Evolutionary conservation across 495 filamentous ascomycete genomes (phyloP), one percentile per base, ranked within the genome.

Genomic region (Alectoria sarmentosa): DNA sequence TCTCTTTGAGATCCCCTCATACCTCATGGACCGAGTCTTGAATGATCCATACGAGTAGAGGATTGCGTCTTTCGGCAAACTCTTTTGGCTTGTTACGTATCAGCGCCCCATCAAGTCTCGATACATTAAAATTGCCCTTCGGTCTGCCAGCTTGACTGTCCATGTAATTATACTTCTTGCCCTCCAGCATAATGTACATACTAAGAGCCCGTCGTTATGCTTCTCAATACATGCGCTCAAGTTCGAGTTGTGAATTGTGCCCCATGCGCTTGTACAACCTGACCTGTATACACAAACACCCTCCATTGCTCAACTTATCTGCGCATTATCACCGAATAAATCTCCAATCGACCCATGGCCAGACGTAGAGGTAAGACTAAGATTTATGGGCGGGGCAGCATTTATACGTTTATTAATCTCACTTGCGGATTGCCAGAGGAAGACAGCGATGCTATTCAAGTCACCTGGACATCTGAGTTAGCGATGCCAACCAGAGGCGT

Each of bases 391-490:
- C 26, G 48, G 48, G 17, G 26, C 13, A 6, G 5, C 17, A 5
- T n/a, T 0, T 5, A 66, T 57, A 2, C 64, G 64, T n/a, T 66
- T 0, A 34, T 62, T 66, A 37, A 66, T 62, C n/a, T 28, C 19
- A 32, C 58, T 56, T 4, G 11, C 48, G 3, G 58, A 26, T 66
- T 66, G 64, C 64, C 64, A 66, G 39, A 66, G 38, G 41, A 66
- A 66, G 26, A 66, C 64, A 14, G 37, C 64, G n/a, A 66, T 62
- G 46, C 64, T 66, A 23, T 66, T 62, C 30, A 66, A 42, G 36
- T 66, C 64, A 21, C 64, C 64, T 66, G n/a, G 7, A 46, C 37
- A 7, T 0, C 21, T 58, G 14, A 21, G 14, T 57, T 30, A 64
- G 52, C 15, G 0, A n/a, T 21, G 34, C 15, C 17, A 34, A 34